Evolutionary conservation across 371 early-diverging fungal species (phyloP).

Genomic region (Gilbertella persicaria): DNA sequence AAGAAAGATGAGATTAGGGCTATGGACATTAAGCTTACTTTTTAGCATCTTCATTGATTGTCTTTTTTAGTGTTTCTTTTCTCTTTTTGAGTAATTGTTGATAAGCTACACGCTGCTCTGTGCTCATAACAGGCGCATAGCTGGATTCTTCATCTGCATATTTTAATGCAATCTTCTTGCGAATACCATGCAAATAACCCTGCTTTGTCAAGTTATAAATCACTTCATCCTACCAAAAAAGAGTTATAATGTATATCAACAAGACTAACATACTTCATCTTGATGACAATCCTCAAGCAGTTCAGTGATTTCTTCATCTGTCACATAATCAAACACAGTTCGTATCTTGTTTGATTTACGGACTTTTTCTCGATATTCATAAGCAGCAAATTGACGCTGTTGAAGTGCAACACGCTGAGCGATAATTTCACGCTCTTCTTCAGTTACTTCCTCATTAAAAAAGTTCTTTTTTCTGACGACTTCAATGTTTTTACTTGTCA

Average conservation of each 20-base stretch:
- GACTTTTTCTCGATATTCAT: constrained; percentile 71
- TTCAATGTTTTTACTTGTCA: constrained; percentile 78
- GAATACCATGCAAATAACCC: constrained; percentile 64
- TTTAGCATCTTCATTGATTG: constrained; percentile 72
- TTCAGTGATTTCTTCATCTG: constrained; percentile 79
- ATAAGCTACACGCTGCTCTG: constrained; percentile 77
- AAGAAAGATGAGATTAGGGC: too few relatives aligned
- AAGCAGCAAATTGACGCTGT: constrained; percentile 80
- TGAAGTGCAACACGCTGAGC: constrained; percentile 84
- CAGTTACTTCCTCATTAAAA: constrained; percentile 84
- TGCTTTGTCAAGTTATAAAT: constrained; percentile 73
- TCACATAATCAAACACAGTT: constrained; percentile 71
- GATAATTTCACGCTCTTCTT: constrained; percentile 81
- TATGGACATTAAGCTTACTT: too few relatives aligned
- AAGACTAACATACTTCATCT: constrained; percentile 60
- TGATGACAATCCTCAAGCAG: constrained; percentile 74
- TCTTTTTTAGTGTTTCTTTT: constrained; percentile 70
- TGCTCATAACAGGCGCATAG: constrained; percentile 56
- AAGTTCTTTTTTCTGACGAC: constrained; percentile 83
- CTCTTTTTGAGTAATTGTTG: constrained; percentile 81
- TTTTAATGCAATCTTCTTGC: constrained; percentile 68
- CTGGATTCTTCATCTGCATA: constrained; percentile 41
- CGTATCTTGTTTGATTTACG: constrained; percentile 71
- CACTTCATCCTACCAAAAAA: constrained; percentile 56
- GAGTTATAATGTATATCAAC: neutral